Conservation (phyloP, 1,284 basidiomycete genomes). For the Apiotrichum domesticum region DNA sequence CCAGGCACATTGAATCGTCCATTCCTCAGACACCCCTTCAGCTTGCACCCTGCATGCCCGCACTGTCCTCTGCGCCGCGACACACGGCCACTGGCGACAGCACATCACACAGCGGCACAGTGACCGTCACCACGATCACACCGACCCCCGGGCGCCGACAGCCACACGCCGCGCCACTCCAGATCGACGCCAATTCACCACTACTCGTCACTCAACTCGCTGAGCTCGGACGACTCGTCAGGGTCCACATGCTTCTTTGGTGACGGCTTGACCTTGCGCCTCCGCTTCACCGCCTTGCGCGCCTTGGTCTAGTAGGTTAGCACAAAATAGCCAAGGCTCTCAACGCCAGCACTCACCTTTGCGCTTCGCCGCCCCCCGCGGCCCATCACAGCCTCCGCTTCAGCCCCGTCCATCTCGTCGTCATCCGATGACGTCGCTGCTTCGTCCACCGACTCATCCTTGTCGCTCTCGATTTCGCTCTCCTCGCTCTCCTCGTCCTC, state of each 20-base stretch:
- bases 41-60: too few relatives aligned
- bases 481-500: slow-evolving; percentile 2
- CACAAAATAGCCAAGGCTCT: neutral
- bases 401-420: slow-evolving; percentile 16
- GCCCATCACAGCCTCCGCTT: slow-evolving; percentile 27
- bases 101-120: too few relatives aligned
- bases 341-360: slow-evolving; percentile 29
- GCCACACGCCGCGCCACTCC: too few relatives aligned
- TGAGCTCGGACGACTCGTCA: slow-evolving; percentile 1
- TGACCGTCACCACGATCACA: too few relatives aligned
- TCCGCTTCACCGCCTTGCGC: slow-evolving; percentile 25
- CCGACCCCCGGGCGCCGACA: too few relatives aligned
- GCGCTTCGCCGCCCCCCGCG: slow-evolving; percentile 38
- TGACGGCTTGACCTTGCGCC: neutral
- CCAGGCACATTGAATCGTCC: too few relatives aligned
- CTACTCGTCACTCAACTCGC: slow-evolving; percentile 6
- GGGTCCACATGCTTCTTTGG: too few relatives aligned
- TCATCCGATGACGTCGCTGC: slow-evolving; percentile 7
- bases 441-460: slow-evolving; percentile 7
- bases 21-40: too few relatives aligned
- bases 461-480: slow-evolving; percentile 7
- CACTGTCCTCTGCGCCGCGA: too few relatives aligned
- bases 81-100: too few relatives aligned
- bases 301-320: slow-evolving; percentile 30
- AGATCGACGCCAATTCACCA: neutral